Percentiles rank a stretch among this genome's conserved stretches.
These are phyloP conservation scores for Sugiyamaella xylanicola DNA, from an alignment of 1,139 yeast species.

Conservation along the genomic window DNA sequence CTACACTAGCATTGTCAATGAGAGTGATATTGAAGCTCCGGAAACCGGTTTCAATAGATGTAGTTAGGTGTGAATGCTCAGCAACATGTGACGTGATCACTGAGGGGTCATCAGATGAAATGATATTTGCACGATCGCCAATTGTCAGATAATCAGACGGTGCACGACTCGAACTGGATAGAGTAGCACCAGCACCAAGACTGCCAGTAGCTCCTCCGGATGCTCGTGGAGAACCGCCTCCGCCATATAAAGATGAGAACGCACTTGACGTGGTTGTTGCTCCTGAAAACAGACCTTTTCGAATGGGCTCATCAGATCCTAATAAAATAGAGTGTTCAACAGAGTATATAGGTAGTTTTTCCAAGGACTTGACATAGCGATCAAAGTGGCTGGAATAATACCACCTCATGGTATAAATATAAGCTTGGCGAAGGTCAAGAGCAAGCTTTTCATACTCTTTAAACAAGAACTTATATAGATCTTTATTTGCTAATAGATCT, in stretches of 20 bases:
- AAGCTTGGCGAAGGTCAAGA: conserved; percentile 74
- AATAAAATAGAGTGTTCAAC: conserved; percentile 57
- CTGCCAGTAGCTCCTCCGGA: conserved; percentile 25
- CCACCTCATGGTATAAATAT: conserved; percentile 89
- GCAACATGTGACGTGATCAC: conserved; percentile 87
- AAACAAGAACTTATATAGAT: conserved; percentile 59
- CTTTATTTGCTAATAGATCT: conserved; percentile 60
- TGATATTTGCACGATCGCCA: conserved; percentile 57
- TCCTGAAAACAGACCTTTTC: conserved; percentile 19
- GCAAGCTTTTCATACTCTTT: conserved; percentile 66
- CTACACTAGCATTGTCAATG: conserved; percentile 75
- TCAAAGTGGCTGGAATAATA: conserved; percentile 80
- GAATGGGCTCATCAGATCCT: conserved; percentile 44
- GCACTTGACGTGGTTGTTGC: conserved; percentile 16
- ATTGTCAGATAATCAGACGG: conserved; percentile 54
- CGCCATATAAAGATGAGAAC: conserved; percentile 16
- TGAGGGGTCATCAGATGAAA: conserved; percentile 57
- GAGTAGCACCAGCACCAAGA: conserved; percentile 25
- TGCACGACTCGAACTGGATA: conserved; percentile 27
- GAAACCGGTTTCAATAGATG: conserved; percentile 73
- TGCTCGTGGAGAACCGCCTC: conserved; percentile 17
- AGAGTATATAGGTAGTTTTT: conserved; percentile 56
- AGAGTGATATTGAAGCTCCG: conserved; percentile 74
- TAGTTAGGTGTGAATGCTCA: conserved; percentile 66
- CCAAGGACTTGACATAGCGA: conserved; percentile 74